Percentiles rank a stretch among this genome's conserved stretches.
Evolutionary conservation across 345 rosid species (phyloP).

Genomic region (Crucihimalaya himalaica): DNA sequence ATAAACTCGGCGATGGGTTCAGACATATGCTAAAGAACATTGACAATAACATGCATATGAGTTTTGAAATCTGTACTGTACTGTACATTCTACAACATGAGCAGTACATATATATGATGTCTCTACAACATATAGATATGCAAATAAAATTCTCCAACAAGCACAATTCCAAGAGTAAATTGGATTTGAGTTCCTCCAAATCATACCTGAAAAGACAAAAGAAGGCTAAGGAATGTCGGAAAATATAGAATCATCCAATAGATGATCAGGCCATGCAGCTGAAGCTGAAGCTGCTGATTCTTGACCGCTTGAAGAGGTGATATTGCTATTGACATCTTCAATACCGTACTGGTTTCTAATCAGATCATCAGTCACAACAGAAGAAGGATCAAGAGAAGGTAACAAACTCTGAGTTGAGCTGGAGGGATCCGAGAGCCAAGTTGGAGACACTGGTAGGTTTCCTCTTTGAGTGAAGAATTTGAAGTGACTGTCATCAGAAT

Average conservation of each 20-base stretch:
- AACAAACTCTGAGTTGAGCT: conserved; percentile 27
- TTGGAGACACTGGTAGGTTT: conserved; percentile 35
- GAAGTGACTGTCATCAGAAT: conserved; percentile 19
- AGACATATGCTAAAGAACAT: conserved; percentile 27
- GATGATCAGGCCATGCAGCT: conserved; percentile 43
- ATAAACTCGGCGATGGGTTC: conserved; percentile 20
- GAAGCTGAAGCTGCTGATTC: conserved; percentile 40
- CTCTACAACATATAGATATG: conserved; percentile 25
- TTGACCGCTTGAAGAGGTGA: conserved; percentile 34
- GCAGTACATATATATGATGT: conserved; percentile 9
- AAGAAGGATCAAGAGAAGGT: conserved; percentile 30
- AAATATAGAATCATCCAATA: conserved; percentile 38
- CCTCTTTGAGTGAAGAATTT: conserved; percentile 34
- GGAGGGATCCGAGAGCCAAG: conserved; percentile 36
- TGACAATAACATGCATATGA: conserved; percentile 12
- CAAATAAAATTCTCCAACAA: conserved; percentile 20
- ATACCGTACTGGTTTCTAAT: conserved; percentile 25
- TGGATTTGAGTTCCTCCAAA: conserved; percentile 24
- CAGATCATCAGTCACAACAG: conserved; percentile 31
- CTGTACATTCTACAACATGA: conserved; percentile 29
- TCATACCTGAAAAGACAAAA: conserved; percentile 27
- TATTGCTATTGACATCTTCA: conserved; percentile 38
- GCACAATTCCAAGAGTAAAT: conserved; percentile 27
- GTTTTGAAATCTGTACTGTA: conserved; percentile 10
- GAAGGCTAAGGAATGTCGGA: conserved; percentile 33